Percentiles rank a stretch among this genome's conserved stretches.
phyloP scores from a whole-genome alignment of 2,329 filamentous ascomycete species.

The Zymoseptoria ardabiliae region DNA sequence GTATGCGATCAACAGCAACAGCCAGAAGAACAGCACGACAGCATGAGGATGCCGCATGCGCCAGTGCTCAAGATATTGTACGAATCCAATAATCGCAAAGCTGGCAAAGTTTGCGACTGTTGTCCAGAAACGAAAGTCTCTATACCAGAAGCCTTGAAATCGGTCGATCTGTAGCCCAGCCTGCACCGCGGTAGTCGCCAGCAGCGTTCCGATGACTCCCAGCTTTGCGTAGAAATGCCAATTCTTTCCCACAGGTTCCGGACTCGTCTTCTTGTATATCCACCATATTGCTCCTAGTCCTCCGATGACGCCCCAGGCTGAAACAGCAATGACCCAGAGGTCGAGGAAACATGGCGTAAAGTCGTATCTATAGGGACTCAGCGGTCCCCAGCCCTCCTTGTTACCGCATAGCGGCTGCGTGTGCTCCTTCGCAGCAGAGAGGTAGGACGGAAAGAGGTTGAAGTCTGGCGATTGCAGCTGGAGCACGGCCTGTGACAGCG shows the following conservation, averaged over 20 bases:
- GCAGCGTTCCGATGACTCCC: conserved; percentile 59
- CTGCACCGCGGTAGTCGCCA: conserved; percentile 63
- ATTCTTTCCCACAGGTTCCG: conserved; percentile 65
- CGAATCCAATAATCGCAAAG: conserved; percentile 63
- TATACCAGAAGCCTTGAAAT: conserved; percentile 62
- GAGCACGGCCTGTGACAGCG: conserved; percentile 9
- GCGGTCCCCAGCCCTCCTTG: conserved; percentile 86
- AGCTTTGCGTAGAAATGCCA: conserved; percentile 92
- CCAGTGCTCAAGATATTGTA: conserved; percentile 83
- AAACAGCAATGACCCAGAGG: conserved; percentile 70
- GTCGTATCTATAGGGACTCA: conserved; percentile 82
- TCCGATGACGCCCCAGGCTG: conserved; percentile 69
- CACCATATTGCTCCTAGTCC: conserved; percentile 75
- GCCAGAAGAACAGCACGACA: conserved; percentile 86
- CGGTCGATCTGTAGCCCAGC: conserved; percentile 66
- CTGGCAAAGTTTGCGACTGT: conserved; percentile 65
- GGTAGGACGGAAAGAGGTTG: conserved; percentile 23
- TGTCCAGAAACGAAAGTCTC: conserved; percentile 82
- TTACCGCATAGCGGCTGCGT: conserved; percentile 76
- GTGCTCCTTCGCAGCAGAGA: conserved; percentile 17
- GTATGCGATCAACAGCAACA: conserved; percentile 71
- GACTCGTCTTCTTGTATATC: conserved; percentile 61
- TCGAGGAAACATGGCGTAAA: conserved; percentile 98
- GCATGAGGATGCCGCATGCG: conserved; percentile 78
- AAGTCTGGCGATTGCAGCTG: conserved; percentile 4